Conservation (phyloP, 2,329 filamentous ascomycete genomes). For the Orbilia brochopaga region DNA sequence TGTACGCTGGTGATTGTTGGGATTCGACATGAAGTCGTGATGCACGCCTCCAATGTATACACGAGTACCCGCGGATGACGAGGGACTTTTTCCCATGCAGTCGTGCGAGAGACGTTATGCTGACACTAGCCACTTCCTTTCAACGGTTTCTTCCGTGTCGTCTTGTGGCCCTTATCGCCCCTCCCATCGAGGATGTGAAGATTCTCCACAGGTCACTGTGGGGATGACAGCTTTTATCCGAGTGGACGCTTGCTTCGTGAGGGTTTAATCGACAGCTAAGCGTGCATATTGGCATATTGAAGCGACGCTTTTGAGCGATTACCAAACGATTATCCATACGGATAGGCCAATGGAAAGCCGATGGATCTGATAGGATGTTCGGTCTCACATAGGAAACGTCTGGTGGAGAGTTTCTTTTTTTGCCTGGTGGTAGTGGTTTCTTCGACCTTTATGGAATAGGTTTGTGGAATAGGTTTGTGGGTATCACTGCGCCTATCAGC, state of each 20-base stretch:
- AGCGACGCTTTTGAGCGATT: background rate
- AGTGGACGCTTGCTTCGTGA: background rate
- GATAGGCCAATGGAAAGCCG: background rate
- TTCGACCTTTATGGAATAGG: background rate
- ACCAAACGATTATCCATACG: slow-evolving; percentile 5
- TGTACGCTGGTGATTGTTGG: background rate
- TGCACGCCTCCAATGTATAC: background rate
- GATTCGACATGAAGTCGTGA: background rate
- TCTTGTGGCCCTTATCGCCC: background rate
- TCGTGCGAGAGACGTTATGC: too few species aligned
- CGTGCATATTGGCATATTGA: slow-evolving; percentile 1
- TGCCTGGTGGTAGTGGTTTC: background rate
- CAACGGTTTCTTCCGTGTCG: slow-evolving; percentile 3
- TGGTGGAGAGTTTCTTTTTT: background rate
- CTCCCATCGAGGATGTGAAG: background rate
- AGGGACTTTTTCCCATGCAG: background rate
- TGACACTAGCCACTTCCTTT: background rate
- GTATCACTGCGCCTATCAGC: background rate
- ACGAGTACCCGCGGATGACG: background rate
- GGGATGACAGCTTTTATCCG: slow-evolving; percentile 4
- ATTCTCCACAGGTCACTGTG: background rate
- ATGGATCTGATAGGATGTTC: background rate
- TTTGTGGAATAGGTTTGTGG: background rate
- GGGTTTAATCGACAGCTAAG: slow-evolving; percentile 1
- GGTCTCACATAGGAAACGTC: background rate